Evolutionary conservation across 1,139 yeast genomes (phyloP).

Genomic region (Meyerozyma guilliermondii): DNA sequence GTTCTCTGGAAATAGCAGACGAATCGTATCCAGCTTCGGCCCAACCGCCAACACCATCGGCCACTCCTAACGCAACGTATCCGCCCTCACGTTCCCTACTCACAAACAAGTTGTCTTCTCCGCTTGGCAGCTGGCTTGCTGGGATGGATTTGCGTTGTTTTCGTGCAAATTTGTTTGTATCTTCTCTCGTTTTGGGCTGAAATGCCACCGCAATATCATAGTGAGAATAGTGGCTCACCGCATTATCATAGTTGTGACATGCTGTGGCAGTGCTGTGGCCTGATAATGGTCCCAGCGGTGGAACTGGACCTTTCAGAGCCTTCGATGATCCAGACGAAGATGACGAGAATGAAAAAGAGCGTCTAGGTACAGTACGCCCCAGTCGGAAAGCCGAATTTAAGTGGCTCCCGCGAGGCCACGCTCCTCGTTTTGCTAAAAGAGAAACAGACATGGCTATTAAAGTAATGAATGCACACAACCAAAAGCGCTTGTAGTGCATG

Average conservation of each 20-base stretch:
- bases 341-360: neutral
- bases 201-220: conserved; percentile 65
- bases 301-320: conserved; percentile 1
- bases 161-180: conserved; percentile 36
- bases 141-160: conserved; percentile 28
- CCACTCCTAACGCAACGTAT: conserved; percentile 73
- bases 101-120: conserved; percentile 82
- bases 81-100: conserved; percentile 39
- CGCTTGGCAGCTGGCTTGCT: conserved; percentile 56
- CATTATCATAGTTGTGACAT: conserved; percentile 16
- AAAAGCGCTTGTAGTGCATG: neutral
- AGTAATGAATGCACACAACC: neutral
- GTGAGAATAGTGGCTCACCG: conserved; percentile 23
- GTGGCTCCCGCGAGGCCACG: neutral
- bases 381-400: neutral
- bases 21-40: conserved; percentile 88
- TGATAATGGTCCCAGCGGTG: conserved; percentile 3
- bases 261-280: conserved; percentile 9
- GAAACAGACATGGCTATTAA: neutral
- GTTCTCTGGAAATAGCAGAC: conserved; percentile 69
- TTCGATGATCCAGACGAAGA: conserved; percentile 1
- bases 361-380: neutral
- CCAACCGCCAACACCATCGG: conserved; percentile 99
- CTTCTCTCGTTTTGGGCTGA: conserved; percentile 65
- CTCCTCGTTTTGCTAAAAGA: neutral